These are phyloP conservation scores for Vaccinium darrowii DNA, from an alignment of 148 eudicot species.

Conservation along the genomic window DNA sequence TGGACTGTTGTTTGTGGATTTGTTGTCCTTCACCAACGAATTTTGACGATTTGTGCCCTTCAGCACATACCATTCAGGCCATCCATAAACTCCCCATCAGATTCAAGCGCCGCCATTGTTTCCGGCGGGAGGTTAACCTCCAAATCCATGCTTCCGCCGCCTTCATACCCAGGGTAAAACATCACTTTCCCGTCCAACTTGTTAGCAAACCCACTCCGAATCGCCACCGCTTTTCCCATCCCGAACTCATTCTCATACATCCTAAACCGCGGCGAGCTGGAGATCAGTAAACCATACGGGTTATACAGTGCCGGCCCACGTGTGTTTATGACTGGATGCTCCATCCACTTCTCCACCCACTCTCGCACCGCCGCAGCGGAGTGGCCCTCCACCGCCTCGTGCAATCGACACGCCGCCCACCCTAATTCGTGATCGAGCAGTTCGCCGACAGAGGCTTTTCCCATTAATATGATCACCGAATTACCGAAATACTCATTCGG, in stretches of 20 bases:
- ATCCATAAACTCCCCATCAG: slow-evolving; percentile 20
- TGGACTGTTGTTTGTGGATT: too few relatives aligned
- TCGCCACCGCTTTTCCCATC: slow-evolving; percentile 31
- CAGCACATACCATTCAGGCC: not conserved
- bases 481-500: slow-evolving; percentile 24
- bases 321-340: slow-evolving; percentile 10
- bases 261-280: slow-evolving; percentile 28
- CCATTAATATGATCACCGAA: slow-evolving; percentile 4
- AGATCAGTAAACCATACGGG: slow-evolving; percentile 15
- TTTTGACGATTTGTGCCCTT: too few relatives aligned
- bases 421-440: not conserved
- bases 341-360: slow-evolving; percentile 17
- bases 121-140: slow-evolving; percentile 28
- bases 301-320: slow-evolving; percentile 18
- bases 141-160: slow-evolving; percentile 28
- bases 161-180: slow-evolving; percentile 28
- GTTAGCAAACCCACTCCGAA: slow-evolving; percentile 26
- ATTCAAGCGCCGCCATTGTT: slow-evolving; percentile 20
- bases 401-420: not conserved
- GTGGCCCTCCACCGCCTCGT: slow-evolving; percentile 5
- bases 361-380: not conserved
- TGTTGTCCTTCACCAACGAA: too few relatives aligned
- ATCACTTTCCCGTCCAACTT: slow-evolving; percentile 31
- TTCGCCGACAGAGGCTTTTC: not conserved
- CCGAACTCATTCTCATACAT: slow-evolving; percentile 30